Base-by-base conservation (phyloP, 139 green algal genomes). In the Coelastrella sp. region DNA sequence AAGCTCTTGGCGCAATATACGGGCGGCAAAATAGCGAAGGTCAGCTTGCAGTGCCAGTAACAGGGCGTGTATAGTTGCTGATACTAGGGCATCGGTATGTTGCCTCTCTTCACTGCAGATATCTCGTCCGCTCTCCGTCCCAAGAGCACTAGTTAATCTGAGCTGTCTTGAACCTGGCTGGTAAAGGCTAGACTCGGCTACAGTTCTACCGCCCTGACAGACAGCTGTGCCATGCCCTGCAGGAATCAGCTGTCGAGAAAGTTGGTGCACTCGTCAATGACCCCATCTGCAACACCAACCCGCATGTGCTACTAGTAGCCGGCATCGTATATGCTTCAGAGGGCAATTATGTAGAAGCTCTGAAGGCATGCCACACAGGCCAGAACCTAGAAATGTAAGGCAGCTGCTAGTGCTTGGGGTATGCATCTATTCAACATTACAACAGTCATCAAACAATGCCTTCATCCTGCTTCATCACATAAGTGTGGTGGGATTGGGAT, bases 321-420 rank as follows among this genome's bases (percentile, higher is more conserved):
- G 98, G 94, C 6, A 92, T 96, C 22, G 95, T 99, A 22, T 95
- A 97, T 80, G 85, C 92, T 6, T 78, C 94, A 60, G 97, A 99
- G 90, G 97, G 94, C n/a, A 98, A 99, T 92, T 97, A 97, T 88
- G 95, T 97, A 13, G 97, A 99, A 75, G 98, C 98, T 4, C 92
- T 99, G 4, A 99, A 98, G 83, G 95, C 92, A 16, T 98, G 97
- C 91, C 95, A 99, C 79, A 83, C 64, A 32, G 95, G 92, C 5
- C 65, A 76, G 58, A 96, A 54, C 23, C 92, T 99, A n/a, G 96
- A 99, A 85, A 94, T 99, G 94, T 98, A 81, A 93, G 96, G 58
- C 16, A 59, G 32, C 32, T 47, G 32, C 32, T 47, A 47, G 32
- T 47, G 32, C 32, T 47, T 47, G 32, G 32, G 32, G 32, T 47